Base-by-base conservation (phyloP, 2,329 filamentous ascomycete species). In the Ceratocystis eucalypticola region DNA sequence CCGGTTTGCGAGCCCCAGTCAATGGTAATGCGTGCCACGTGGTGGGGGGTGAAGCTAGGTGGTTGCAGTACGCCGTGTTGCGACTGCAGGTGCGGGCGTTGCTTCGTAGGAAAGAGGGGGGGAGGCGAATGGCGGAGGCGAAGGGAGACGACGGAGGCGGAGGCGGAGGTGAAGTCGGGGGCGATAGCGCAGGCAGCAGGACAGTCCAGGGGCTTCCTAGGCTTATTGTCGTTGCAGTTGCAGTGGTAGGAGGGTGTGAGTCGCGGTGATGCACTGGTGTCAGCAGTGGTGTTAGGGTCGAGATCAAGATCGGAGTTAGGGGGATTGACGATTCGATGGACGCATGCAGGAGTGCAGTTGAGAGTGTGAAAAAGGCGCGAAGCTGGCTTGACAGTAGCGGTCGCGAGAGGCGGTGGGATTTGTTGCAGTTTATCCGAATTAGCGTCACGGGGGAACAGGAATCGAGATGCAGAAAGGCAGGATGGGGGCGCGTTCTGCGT, bases 121-220 rank as follows among this genome's bases (percentile, higher is more conserved):
- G 73, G 71, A 69, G 70, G 71, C 15, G 48, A 41, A 30, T 20
- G 41, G 22, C 20, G 61, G 22, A 62, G 41, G 22, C 20, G 61
- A 15, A 62, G 22, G 37, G 22, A 10, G 37, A 8, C 44, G 37
- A 25, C 12, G 61, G 22, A 46, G 69, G 46, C 64, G 64, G 68
- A 73, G 22, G 37, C 72, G 73, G 22, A 62, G 68, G 72, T 72
- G 71, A 70, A 70, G 71, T n/a, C n/a, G 41, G 30, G 41, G 22
- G 44, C 20, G 61, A n/a, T 25, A 3, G 10, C 37, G 0, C 3
- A 41, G 22, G 20, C 6, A 15, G 20, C 44, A 22, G 33, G 8
- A 62, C 50, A 28, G 15, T 59, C 15, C 17, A 59, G 55, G 55
- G 55, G 55, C 17, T 30, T 59, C 7, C 30, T 37, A n/a, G 22